A percentile compares a stretch with the other conserved stretches of the same genome.
Evolutionary conservation across 176 grass and related monocot genomes (phyloP).

Genomic region (Rhipidocladum racemiflorum): DNA sequence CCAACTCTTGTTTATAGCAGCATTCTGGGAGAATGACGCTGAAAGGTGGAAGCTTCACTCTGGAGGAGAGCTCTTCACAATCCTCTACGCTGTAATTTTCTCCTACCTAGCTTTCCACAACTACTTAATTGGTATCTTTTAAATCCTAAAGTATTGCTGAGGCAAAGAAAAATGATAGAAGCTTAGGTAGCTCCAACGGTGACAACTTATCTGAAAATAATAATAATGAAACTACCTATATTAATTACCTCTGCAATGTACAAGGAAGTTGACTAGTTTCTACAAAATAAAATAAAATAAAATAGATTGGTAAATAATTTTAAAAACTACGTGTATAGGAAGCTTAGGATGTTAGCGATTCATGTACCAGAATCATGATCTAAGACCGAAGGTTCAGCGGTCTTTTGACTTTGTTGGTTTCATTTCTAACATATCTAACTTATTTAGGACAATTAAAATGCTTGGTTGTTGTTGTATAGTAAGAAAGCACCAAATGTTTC

Average conservation of each 20-base stretch:
- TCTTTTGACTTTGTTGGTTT: too few species aligned
- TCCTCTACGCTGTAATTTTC: constrained; percentile 69
- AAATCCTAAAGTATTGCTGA: background rate
- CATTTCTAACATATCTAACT: too few species aligned
- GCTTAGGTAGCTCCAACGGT: too few species aligned
- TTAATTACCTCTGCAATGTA: background rate
- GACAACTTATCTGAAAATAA: too few species aligned
- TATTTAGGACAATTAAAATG: too few species aligned
- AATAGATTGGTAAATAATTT: background rate
- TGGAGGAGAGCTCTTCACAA: constrained; percentile 56
- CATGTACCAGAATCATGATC: too few species aligned
- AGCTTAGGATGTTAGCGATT: too few species aligned
- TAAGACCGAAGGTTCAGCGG: too few species aligned
- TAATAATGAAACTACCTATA: background rate
- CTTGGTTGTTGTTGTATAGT: background rate
- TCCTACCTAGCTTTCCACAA: background rate
- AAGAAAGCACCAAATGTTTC: background rate
- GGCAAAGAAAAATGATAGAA: background rate
- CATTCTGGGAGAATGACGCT: constrained; percentile 43
- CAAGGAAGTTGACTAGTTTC: background rate
- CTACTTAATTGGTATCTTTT: background rate
- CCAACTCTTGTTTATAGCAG: constrained; percentile 57
- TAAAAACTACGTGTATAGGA: background rate
- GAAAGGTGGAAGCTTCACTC: constrained; percentile 63
- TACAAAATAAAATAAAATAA: background rate